Base-by-base conservation (phyloP, 495 filamentous ascomycete species). In the Xylaria flabelliformis region DNA sequence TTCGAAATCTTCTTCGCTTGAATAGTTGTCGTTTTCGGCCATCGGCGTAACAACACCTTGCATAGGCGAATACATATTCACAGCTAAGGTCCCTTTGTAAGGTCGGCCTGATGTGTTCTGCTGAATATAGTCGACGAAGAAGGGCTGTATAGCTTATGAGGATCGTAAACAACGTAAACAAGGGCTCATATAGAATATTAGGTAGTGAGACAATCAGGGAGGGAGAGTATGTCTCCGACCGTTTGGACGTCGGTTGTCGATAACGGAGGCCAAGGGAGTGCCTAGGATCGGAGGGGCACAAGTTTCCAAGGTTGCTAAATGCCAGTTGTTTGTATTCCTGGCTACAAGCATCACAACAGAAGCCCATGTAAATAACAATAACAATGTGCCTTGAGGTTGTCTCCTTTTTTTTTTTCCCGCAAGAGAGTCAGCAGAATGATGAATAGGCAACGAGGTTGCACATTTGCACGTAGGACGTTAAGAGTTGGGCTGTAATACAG, bases 21-120 rank as follows among this genome's bases (percentile, higher is more conserved):
- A 51, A 39, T 21, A 71, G 34, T 15, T 3, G 2, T 26, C 69
- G 58, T 65, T 4, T 15, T 36, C 69, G 26, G 61, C 26, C 21
- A 48, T 36, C 4, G 51, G 44, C 19, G 48, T 24, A 29, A 34
- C 44, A 10, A 65, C n/a, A 21, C 36, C 36, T 29, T 56, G 44
- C 44, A 34, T 71, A n/a, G 58, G 59, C 4, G 69, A 64, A 7
- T 64, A 12, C 69, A 71, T 71, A 59, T 19, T 19, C 7, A 12
- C 15, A 51, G n/a, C 56, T 32, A 15, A 39, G 2, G 24, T 2
- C 19, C 34, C 46, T 34, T 21, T 9, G 21, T 3, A 9, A 61
- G 15, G 9, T 41, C 21, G 50, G 19, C 19, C 53, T 39, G 44
- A n/a, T 5, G 12, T 44, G 13, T 55, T 56, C 19, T 24, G 6